Evolutionary conservation across 2,329 filamentous ascomycete species (phyloP), one percentile per base, ranked within the genome.

Genomic region (Domatiomyces globalis): DNA sequence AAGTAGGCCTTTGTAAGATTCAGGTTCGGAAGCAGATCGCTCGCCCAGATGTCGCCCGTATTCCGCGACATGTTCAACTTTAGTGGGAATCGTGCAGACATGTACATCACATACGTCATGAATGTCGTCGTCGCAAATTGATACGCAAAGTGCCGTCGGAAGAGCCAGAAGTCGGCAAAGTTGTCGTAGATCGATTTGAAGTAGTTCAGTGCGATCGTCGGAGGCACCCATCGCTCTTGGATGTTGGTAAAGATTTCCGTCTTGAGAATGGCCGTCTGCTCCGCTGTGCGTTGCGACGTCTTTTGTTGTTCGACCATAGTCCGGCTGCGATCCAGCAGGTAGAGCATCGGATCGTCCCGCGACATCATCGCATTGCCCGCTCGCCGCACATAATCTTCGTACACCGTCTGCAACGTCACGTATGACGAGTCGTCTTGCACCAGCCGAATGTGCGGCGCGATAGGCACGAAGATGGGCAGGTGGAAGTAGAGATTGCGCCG

Each of bases 101-200:
- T 96, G 71, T 90, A 90, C 72, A 99, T 84, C 53, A 95, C 84
- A 65, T 96, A 98, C 3, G 92, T 96, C 85, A 98, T 95, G 71
- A 98, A 98, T 1, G 92, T 95, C 57, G 96, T 77, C 1, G 89
- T 81, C 18, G 92, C 90, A 55, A 95, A 83, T 69, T 98, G 92
- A 73, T 96, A 95, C 19, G 87, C 85, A 71, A 98, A 95, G 59
- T 95, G 89, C 53, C 89, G 83, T 53, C 92, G 85, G 86, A 99
- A 99, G 52, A 98, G 79, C 88, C 90, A 98, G 74, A 96, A 95
- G 62, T 95, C 89, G 45, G 85, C 80, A 67, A 87, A 98, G 56
- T 86, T 84, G 27, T 88, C 85, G 70, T 92, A 96, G 4, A 82
- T 85, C 58, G 78, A 75, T 64, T 89, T 85, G 78, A 95, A 95